phyloP scores from a whole-genome alignment of 441 rosid genomes.

The Metrosideros polymorpha region DNA sequence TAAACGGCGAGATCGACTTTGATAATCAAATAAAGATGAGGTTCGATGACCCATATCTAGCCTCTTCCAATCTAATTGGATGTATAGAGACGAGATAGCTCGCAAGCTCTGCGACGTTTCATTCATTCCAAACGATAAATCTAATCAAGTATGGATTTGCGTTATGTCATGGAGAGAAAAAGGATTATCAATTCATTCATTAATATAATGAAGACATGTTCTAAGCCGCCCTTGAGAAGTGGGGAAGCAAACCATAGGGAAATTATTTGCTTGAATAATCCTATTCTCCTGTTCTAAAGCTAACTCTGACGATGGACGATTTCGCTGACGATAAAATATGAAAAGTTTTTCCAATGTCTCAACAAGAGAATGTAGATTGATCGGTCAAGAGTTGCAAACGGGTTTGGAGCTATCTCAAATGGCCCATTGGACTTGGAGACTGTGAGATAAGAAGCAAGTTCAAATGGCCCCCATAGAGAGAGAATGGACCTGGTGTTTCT shows the following conservation, averaged over 20 bases:
- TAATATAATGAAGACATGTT: not conserved
- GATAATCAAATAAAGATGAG: not conserved
- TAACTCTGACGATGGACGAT: not conserved
- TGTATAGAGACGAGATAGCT: not conserved
- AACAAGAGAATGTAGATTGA: not conserved
- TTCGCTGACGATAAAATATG: not conserved
- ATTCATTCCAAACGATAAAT: not conserved
- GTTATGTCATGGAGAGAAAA: not conserved
- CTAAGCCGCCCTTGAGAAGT: fast-evolving
- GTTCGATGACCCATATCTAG: not conserved
- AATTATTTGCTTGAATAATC: not conserved
- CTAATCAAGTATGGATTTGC: not conserved
- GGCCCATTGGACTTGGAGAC: not conserved
- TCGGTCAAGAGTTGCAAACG: not conserved
- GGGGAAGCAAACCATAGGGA: not conserved
- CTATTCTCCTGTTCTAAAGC: not conserved
- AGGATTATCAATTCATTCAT: not conserved
- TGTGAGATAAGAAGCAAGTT: not conserved
- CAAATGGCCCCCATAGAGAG: not conserved
- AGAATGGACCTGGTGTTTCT: not conserved
- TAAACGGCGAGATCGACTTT: too few species aligned
- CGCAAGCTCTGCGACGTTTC: not conserved
- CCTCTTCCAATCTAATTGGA: too few species aligned
- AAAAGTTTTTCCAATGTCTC: not conserved
- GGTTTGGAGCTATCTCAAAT: not conserved